A percentile compares a stretch with the other conserved stretches of the same genome.
Conservation (phyloP, 2,329 filamentous ascomycete species). For the Chaetomium olivaceum region DNA sequence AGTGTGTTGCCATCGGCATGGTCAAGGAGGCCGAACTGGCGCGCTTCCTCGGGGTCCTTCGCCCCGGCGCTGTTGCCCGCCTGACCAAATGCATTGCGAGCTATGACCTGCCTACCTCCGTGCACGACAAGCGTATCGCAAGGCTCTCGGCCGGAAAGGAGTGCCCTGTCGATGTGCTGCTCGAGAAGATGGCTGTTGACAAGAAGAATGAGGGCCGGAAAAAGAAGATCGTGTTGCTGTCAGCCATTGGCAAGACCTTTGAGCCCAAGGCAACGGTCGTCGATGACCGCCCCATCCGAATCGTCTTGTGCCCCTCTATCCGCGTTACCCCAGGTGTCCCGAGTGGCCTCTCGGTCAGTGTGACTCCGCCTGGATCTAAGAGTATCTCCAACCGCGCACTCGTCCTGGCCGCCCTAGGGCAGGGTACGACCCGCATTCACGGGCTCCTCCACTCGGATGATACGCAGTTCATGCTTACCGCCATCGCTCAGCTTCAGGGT, state of each 20-base stretch:
- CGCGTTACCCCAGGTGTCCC: conserved; percentile 73
- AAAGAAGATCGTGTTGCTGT: conserved; percentile 94
- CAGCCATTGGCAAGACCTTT: conserved; percentile 82
- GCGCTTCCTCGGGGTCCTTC: conserved; percentile 81
- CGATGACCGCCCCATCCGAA: conserved; percentile 78
- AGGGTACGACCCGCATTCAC: conserved; percentile 81
- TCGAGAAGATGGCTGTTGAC: conserved; percentile 95
- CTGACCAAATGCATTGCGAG: conserved; percentile 92
- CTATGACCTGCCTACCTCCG: conserved; percentile 83
- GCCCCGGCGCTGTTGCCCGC: conserved; percentile 83
- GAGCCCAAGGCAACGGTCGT: conserved; percentile 88
- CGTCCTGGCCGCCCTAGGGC: conserved; percentile 86
- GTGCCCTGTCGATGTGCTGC: conserved; percentile 81
- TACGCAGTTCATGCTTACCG: conserved; percentile 94
- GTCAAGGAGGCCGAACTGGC: conserved; percentile 95
- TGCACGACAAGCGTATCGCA: conserved; percentile 79
- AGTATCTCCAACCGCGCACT: conserved; percentile 96
- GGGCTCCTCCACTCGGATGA: conserved; percentile 96
- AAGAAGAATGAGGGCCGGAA: conserved; percentile 97
- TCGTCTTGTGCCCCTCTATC: conserved; percentile 79
- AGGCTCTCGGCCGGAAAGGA: conserved; percentile 82
- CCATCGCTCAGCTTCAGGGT: conserved; percentile 80
- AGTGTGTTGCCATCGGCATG: conserved; percentile 97
- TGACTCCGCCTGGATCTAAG: conserved; percentile 92
- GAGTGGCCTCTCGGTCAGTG: conserved; percentile 64